A percentile compares a stretch with the other conserved stretches of the same genome.
Evolutionary conservation across 345 rosid species (phyloP).

Genomic region (Garcia nutans): DNA sequence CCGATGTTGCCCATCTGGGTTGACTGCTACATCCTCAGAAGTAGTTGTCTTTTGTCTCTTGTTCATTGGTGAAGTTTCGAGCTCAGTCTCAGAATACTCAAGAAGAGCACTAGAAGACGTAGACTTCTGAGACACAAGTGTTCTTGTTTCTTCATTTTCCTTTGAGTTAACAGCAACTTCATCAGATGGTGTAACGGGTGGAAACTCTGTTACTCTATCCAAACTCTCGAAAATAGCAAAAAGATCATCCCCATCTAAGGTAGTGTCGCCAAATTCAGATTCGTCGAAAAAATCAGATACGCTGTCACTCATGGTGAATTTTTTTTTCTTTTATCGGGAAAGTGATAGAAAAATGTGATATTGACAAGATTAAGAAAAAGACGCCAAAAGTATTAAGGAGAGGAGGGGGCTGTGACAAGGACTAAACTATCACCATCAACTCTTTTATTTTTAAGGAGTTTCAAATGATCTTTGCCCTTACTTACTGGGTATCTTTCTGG

Average conservation of each 20-base stretch:
- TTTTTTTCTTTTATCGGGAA: slow-evolving; percentile 8
- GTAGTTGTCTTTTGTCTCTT: slow-evolving; percentile 42
- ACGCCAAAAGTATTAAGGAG: slow-evolving; percentile 41
- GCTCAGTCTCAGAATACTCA: slow-evolving; percentile 44
- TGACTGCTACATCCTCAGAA: slow-evolving; percentile 30
- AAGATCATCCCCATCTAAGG: slow-evolving; percentile 64
- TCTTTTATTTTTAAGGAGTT: neutral
- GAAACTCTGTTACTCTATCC: slow-evolving; percentile 55
- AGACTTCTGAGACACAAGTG: slow-evolving; percentile 37
- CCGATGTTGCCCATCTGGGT: slow-evolving; percentile 60
- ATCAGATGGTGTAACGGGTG: slow-evolving; percentile 41
- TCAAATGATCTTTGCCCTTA: slow-evolving; percentile 2
- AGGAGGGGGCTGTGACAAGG: slow-evolving; percentile 41
- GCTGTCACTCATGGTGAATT: slow-evolving; percentile 40
- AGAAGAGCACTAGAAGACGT: slow-evolving; percentile 27
- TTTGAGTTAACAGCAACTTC: slow-evolving; percentile 22
- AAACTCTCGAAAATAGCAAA: slow-evolving; percentile 75
- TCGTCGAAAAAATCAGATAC: slow-evolving; percentile 53
- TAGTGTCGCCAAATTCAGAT: slow-evolving; percentile 45
- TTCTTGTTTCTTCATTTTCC: slow-evolving; percentile 18
- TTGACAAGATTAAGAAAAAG: slow-evolving; percentile 32
- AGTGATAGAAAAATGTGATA: slow-evolving; percentile 7
- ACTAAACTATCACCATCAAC: slow-evolving; percentile 68
- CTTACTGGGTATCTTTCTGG: slow-evolving; percentile 7
- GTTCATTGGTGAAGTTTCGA: slow-evolving; percentile 37